Evolutionary conservation across 192 early-diverging fungal genomes (phyloP).

Genomic region (Coemansia sp.): DNA sequence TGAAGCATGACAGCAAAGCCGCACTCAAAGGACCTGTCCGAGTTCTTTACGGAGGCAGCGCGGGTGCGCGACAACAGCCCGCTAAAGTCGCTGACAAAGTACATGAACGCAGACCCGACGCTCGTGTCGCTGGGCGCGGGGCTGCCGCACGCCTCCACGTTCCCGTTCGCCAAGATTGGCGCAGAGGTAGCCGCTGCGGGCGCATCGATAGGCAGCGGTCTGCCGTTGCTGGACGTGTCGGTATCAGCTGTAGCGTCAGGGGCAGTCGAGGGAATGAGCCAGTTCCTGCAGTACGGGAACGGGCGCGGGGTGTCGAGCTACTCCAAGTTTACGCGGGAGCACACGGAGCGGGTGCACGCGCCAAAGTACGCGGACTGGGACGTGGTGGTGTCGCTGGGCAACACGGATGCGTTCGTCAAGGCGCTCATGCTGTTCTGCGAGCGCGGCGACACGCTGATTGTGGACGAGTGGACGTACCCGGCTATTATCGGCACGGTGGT

Average conservation of each 20-base stretch:
- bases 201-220: slow-evolving; percentile 57
- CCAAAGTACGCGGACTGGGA: slow-evolving; percentile 67
- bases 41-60: slow-evolving; percentile 37
- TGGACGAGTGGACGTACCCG: slow-evolving; percentile 68
- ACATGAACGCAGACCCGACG: slow-evolving; percentile 47
- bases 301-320: slow-evolving; percentile 55
- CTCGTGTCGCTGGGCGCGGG: slow-evolving; percentile 72
- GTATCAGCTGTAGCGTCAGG: neutral
- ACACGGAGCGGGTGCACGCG: slow-evolving; percentile 47
- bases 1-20: slow-evolving; percentile 2
- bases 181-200: slow-evolving; percentile 58
- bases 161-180: slow-evolving; percentile 60
- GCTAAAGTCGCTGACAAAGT: slow-evolving; percentile 43
- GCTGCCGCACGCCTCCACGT: slow-evolving; percentile 63
- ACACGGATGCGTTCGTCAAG: slow-evolving; percentile 62
- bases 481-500: slow-evolving; percentile 55
- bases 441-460: slow-evolving; percentile 58
- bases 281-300: slow-evolving; percentile 64
- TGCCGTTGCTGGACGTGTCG: slow-evolving; percentile 15
- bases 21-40: slow-evolving; percentile 42
- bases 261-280: slow-evolving; percentile 36
- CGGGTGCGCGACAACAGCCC: slow-evolving; percentile 42
- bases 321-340: slow-evolving; percentile 46
- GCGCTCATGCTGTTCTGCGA: slow-evolving; percentile 56
- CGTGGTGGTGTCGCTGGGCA: slow-evolving; percentile 60